Percentiles rank a stretch among this genome's conserved stretches.
These are phyloP conservation scores for Trypethelium eluteriae DNA, from an alignment of 495 filamentous ascomycete genomes.

Conservation along the genomic window DNA sequence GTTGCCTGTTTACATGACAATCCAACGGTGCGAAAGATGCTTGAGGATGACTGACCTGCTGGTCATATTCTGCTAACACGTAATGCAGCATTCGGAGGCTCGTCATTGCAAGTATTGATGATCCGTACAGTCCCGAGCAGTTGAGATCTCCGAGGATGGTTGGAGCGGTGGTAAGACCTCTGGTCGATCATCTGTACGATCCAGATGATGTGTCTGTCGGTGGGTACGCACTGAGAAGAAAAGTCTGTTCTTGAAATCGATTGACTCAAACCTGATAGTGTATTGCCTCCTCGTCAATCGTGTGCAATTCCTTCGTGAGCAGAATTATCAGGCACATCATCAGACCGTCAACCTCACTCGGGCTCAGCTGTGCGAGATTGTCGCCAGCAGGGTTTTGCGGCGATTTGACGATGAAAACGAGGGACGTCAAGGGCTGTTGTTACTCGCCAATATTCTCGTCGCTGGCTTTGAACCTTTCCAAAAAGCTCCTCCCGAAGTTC, in stretches of 20 bases:
- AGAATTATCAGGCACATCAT: constrained; percentile 55
- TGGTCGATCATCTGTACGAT: constrained; percentile 64
- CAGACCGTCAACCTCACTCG: constrained; percentile 62
- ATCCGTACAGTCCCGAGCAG: constrained; percentile 60
- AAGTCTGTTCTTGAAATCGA: constrained; percentile 6
- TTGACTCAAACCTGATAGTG: constrained; percentile 32
- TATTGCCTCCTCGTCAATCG: constrained; percentile 69
- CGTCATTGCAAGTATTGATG: constrained; percentile 43
- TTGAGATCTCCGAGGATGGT: constrained; percentile 62
- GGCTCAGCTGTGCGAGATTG: constrained; percentile 60
- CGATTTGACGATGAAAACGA: constrained; percentile 61
- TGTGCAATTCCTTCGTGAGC: constrained; percentile 59
- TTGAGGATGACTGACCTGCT: not conserved
- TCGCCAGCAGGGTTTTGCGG: constrained; percentile 57
- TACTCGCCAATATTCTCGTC: constrained; percentile 62
- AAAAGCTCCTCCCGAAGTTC: constrained; percentile 52
- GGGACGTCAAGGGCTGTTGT: constrained; percentile 53
- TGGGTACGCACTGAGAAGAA: constrained; percentile 25
- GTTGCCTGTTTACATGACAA: constrained; percentile 32
- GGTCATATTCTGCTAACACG: not conserved
- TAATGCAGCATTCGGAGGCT: constrained; percentile 29
- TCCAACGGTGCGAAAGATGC: constrained; percentile 23
- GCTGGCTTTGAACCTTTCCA: constrained; percentile 68
- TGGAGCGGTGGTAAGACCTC: constrained; percentile 56
- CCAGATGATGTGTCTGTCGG: constrained; percentile 59